phyloP scores from a whole-genome alignment of 495 filamentous ascomycete genomes.

The Sordaria brevicollis region DNA sequence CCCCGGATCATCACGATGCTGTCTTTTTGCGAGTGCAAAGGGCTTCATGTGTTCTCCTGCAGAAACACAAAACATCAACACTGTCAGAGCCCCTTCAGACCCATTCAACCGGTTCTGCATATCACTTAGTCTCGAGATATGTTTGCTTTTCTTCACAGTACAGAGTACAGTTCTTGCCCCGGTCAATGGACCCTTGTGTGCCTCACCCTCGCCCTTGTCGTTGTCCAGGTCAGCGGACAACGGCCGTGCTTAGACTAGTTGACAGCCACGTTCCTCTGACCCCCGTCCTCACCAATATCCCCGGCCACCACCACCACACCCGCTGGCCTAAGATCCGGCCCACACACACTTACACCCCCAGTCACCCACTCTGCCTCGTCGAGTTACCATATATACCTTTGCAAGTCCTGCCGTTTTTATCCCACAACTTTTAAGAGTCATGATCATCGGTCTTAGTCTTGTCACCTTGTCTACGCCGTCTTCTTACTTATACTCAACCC shows the following conservation, averaged over 20 bases:
- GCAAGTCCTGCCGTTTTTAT: not conserved
- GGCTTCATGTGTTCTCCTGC: not conserved
- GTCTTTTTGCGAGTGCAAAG: not conserved
- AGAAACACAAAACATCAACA: not conserved
- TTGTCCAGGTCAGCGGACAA: not conserved
- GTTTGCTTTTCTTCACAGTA: not conserved
- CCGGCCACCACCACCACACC: too few species aligned
- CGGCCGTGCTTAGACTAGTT: not conserved
- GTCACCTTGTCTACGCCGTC: not conserved
- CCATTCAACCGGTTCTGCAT: not conserved
- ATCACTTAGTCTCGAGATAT: not conserved
- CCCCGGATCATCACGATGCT: not conserved
- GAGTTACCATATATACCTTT: not conserved
- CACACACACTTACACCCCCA: not conserved
- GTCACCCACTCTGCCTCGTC: not conserved
- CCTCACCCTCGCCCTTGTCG: not conserved
- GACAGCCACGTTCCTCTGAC: not conserved
- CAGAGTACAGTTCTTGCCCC: not conserved
- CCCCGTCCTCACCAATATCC: not conserved
- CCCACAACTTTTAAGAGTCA: not conserved
- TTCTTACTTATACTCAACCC: not conserved
- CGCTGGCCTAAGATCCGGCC: not conserved
- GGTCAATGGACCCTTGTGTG: too few species aligned
- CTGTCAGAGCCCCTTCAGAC: not conserved
- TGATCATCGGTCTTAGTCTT: constrained; percentile 1